Conservation (phyloP, 2,329 filamentous ascomycete genomes). For the Xylaria sp. region DNA sequence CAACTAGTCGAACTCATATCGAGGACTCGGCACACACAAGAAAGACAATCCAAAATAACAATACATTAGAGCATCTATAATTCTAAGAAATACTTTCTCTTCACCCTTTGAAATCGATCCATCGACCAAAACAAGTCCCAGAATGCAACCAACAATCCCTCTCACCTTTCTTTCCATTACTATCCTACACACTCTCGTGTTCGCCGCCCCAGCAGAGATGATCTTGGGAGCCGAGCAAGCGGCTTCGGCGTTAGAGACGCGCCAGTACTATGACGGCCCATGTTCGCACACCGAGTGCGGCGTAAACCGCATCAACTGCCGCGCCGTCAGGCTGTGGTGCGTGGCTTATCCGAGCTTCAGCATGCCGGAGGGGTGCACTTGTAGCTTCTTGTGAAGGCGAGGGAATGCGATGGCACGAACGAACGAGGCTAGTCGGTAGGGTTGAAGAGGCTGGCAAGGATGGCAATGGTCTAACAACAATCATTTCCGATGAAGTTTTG, state of each 20-base stretch:
- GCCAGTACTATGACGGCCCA: slow-evolving; percentile 30
- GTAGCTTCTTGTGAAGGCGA: slow-evolving; percentile 17
- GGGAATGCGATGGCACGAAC: background rate
- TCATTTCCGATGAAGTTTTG: background rate
- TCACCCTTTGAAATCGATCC: background rate
- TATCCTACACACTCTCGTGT: slow-evolving; percentile 12
- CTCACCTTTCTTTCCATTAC: slow-evolving; percentile 16
- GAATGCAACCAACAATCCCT: slow-evolving; percentile 15
- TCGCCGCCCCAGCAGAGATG: slow-evolving; percentile 12
- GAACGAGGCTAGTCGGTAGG: background rate
- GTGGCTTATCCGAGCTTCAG: slow-evolving; percentile 20
- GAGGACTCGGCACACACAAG: background rate
- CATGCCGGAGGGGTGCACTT: slow-evolving; percentile 30
- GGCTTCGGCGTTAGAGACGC: slow-evolving; percentile 7
- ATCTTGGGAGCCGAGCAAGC: background rate
- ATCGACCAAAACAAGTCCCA: background rate
- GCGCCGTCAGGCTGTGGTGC: slow-evolving; percentile 21
- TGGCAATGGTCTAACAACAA: background rate
- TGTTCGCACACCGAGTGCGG: slow-evolving; percentile 34
- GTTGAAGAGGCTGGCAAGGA: background rate
- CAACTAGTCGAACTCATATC: background rate
- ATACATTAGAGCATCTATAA: background rate
- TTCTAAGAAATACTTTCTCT: background rate
- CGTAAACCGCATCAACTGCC: slow-evolving; percentile 23
- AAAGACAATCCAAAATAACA: background rate